phyloP scores from a whole-genome alignment of 805 yeast species.

The Metschnikowia amazonensis region DNA sequence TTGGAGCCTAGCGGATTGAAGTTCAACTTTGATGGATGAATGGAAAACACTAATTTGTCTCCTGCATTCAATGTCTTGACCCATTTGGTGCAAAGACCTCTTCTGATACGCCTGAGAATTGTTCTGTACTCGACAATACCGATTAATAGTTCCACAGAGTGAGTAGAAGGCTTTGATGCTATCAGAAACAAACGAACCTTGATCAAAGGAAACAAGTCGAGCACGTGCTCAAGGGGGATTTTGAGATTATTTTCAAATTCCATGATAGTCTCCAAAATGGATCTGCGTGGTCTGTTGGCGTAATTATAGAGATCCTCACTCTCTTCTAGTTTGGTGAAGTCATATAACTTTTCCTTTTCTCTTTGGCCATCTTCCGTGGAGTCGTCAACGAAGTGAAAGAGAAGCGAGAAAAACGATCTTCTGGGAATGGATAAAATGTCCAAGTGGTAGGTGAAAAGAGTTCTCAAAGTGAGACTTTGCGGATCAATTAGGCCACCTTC shows the following conservation, averaged over 20 bases:
- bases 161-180: slow-evolving; percentile 53
- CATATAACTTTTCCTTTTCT: slow-evolving; percentile 71
- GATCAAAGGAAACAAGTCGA: slow-evolving; percentile 75
- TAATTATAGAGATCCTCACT: slow-evolving; percentile 83
- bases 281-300: slow-evolving; percentile 89
- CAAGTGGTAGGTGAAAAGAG: slow-evolving; percentile 70
- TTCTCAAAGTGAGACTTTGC: slow-evolving; percentile 56
- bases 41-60: slow-evolving; percentile 49
- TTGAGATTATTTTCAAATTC: slow-evolving; percentile 71
- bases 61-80: slow-evolving; percentile 47
- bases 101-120: slow-evolving; percentile 65
- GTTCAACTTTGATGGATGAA: slow-evolving; percentile 45
- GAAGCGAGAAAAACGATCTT: slow-evolving; percentile 69
- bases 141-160: slow-evolving; percentile 60
- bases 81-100: slow-evolving; percentile 83
- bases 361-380: slow-evolving; percentile 57
- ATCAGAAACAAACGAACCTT: slow-evolving; percentile 84
- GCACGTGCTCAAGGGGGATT: slow-evolving; percentile 70
- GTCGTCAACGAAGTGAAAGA: slow-evolving; percentile 60
- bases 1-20: slow-evolving; percentile 20
- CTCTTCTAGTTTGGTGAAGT: slow-evolving; percentile 68
- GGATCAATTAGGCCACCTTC: slow-evolving; percentile 62
- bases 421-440: slow-evolving; percentile 83
- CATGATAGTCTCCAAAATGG: slow-evolving; percentile 73
- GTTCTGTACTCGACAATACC: slow-evolving; percentile 89